Conservation (phyloP, 129 eudicot genomes). For the Lactuca sativa region DNA sequence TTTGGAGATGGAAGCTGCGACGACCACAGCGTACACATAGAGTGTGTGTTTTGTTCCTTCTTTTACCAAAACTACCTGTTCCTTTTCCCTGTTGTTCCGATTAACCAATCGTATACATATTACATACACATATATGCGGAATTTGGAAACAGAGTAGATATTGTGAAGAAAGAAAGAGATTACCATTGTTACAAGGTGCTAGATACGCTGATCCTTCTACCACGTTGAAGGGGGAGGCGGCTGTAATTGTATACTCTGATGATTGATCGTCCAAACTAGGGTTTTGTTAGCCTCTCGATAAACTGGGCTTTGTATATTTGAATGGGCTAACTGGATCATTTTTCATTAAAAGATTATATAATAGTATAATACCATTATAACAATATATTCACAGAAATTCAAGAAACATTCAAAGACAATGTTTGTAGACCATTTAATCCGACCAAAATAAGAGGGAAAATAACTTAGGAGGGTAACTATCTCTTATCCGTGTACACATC, state of each 20-base stretch:
- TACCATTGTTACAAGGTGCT: constrained; percentile 40
- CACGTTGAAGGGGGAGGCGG: background rate
- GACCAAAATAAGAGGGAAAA: too few species aligned
- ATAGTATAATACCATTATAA: too few species aligned
- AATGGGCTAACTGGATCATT: background rate
- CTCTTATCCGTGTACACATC: too few species aligned
- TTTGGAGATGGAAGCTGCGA: constrained; percentile 76
- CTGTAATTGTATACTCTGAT: constrained; percentile 7
- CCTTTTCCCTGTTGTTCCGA: constrained; percentile 57
- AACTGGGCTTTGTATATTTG: background rate
- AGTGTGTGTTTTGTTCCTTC: constrained; percentile 86
- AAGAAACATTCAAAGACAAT: too few species aligned
- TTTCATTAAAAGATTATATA: too few species aligned
- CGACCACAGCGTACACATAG: constrained; percentile 80
- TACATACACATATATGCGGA: background rate
- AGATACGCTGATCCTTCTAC: constrained; percentile 31
- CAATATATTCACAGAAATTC: too few species aligned
- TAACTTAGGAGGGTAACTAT: too few species aligned
- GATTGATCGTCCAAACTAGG: constrained; percentile 9
- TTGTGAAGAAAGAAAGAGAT: background rate
- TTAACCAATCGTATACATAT: background rate
- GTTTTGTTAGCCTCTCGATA: background rate
- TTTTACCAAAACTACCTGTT: constrained; percentile 78
- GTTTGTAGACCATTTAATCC: too few species aligned
- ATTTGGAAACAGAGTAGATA: background rate